phyloP scores from a whole-genome alignment of 352 stramenopile species.

The Sclerospora graminicola region DNA sequence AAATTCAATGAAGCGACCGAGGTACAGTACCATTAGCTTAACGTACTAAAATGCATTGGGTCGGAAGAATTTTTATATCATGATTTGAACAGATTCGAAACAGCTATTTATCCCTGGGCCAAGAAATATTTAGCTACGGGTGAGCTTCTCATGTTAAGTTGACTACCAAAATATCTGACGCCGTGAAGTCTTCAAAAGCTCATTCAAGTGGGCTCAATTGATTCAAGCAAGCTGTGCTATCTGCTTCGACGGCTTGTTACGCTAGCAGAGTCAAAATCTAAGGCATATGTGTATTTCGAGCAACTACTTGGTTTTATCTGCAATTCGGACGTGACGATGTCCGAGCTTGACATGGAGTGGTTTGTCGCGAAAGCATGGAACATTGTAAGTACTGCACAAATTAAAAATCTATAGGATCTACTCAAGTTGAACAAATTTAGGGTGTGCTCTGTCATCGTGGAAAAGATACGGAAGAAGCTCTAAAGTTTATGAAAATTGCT shows the following conservation, averaged over 20 bases:
- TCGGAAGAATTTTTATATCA: not conserved
- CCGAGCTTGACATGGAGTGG: constrained; percentile 53
- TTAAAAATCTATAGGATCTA: not conserved
- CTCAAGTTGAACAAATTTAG: constrained; percentile 11
- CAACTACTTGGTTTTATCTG: constrained; percentile 47
- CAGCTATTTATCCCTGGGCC: constrained; percentile 45
- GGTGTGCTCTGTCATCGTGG: constrained; percentile 25
- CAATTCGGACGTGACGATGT: constrained; percentile 34
- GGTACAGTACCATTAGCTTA: too few relatives aligned
- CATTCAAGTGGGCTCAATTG: constrained; percentile 29
- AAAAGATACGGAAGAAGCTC: constrained; percentile 21
- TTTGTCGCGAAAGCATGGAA: constrained; percentile 73
- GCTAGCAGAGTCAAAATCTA: constrained; percentile 32
- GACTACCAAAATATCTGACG: not conserved
- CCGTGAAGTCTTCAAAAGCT: constrained; percentile 42
- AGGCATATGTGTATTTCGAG: constrained; percentile 44
- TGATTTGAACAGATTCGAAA: constrained; percentile 27
- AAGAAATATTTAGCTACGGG: constrained; percentile 51
- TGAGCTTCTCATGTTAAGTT: constrained; percentile 7
- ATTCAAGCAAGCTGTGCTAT: constrained; percentile 35
- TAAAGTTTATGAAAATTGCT: constrained; percentile 35
- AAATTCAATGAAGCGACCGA: constrained; percentile 40
- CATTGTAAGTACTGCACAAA: constrained; percentile 27
- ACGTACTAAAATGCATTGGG: too few relatives aligned
- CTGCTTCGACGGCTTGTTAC: constrained; percentile 50